Base-by-base conservation (phyloP, 495 filamentous ascomycete genomes). In the Neurospora intermedia region DNA sequence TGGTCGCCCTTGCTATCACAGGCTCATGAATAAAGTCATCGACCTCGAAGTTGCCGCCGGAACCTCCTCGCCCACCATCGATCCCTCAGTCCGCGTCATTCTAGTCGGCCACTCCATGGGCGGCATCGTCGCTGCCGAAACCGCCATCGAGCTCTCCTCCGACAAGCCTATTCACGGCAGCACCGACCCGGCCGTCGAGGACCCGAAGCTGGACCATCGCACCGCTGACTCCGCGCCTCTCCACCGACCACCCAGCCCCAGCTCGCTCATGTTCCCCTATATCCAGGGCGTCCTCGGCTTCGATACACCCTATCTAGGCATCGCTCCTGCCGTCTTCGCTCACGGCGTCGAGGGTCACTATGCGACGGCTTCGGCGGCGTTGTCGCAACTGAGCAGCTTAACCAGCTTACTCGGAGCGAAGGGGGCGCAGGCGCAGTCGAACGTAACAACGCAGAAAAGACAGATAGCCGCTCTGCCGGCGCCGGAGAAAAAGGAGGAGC, bases 91-190 rank as follows among this genome's bases (percentile, higher is more conserved):
- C 35, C 92, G 88, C 77, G 91, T 91, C 31, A 87, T 98, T 74
- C 84, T 99, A 0, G 84, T 97, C 45, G 95, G 96, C 13, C 96
- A 99, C 80, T 94, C 91, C 13, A 99, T 99, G 96, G 96, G 94
- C 75, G 96, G 96, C 74, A 97, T 99, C 76, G 94, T 99, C 16
- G 96, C 93, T 35, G 94, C 94, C 27, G 96, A 99, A 73, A 90
- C 92, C 0, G 82, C 96, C 54, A 86, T 98, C 75, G 74, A 88
- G 16, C 85, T 96, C 20, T 83, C 89, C 40, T 84, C 85, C 35
- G 93, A 96, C 73, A 84, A 90, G 54, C 90, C 91, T 27, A 89
- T 95, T 74, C 77, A 80, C 77, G 76, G 76, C 69, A 74, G 69
- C 45, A 73, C 73, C 42, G 72, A 76, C 39, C 66, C 75, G 8